Percentiles rank a stretch among this genome's conserved stretches.
Conservation (phyloP, 768 basidiomycete genomes). For the Suillus brevipes region DNA sequence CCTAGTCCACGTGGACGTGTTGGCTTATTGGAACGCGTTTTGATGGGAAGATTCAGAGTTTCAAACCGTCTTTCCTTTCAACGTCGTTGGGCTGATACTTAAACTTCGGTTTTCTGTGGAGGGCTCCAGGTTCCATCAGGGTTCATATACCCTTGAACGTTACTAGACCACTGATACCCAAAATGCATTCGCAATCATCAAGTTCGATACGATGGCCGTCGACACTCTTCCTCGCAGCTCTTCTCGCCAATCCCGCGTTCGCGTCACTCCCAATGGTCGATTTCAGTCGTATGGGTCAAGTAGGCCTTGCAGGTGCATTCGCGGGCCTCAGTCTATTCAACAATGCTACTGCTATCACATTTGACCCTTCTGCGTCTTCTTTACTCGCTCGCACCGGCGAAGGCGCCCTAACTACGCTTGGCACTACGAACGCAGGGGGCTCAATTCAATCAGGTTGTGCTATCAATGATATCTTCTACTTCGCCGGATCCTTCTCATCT, state of each 20-base stretch:
- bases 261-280: conserved; percentile 60
- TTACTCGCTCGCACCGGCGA: conserved; percentile 63
- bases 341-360: conserved; percentile 51
- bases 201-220: conserved; percentile 24
- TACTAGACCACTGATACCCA: conserved; percentile 5
- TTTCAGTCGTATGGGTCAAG: conserved; percentile 85
- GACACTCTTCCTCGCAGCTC: conserved; percentile 21
- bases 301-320: conserved; percentile 87
- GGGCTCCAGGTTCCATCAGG: conserved; percentile 8
- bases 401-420: conserved; percentile 69
- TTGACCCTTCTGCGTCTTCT: conserved; percentile 72
- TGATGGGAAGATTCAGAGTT: conserved; percentile 7
- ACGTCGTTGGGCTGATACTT: neutral
- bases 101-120: conserved; percentile 5
- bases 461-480: conserved; percentile 66
- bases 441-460: conserved; percentile 72
- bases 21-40: conserved; percentile 14
- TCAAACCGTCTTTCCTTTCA: conserved; percentile 1
- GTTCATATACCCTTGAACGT: conserved; percentile 12
- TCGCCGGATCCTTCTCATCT: conserved; percentile 83
- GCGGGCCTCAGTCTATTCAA: conserved; percentile 80
- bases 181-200: conserved; percentile 13
- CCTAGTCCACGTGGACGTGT: conserved; percentile 24
- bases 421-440: conserved; percentile 80
- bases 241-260: conserved; percentile 19